A percentile compares a stretch with the other conserved stretches of the same genome.
Evolutionary conservation across 2,329 filamentous ascomycete species (phyloP).

Genomic region (Chaetomium globosum): DNA sequence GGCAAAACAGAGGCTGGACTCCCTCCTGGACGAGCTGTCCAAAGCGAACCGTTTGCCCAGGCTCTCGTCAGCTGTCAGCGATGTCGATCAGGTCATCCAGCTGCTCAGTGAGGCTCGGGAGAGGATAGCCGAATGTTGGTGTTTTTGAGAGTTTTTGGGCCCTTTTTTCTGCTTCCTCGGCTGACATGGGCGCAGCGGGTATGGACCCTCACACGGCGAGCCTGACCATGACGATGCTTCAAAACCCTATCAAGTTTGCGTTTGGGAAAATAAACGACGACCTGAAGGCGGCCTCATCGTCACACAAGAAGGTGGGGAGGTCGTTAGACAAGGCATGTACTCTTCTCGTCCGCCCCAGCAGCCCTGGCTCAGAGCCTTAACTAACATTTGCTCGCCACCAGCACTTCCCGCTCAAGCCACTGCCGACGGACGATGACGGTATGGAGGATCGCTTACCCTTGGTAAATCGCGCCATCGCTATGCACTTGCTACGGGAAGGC

Average conservation of each 20-base stretch:
- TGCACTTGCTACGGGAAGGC: conserved; percentile 94
- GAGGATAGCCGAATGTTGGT: conserved; percentile 68
- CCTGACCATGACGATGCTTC: conserved; percentile 77
- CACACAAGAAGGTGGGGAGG: conserved; percentile 81
- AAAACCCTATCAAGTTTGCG: conserved; percentile 79
- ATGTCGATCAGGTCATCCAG: conserved; percentile 83
- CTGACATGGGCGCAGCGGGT: conserved; percentile 37
- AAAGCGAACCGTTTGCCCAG: conserved; percentile 70
- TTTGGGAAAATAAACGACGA: conserved; percentile 80
- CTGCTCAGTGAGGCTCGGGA: conserved; percentile 73
- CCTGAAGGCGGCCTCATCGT: conserved; percentile 79
- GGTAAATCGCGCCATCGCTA: conserved; percentile 90
- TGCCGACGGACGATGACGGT: conserved; percentile 78
- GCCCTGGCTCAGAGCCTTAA: conserved; percentile 26
- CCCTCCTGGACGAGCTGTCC: conserved; percentile 72
- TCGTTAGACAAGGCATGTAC: conserved; percentile 73
- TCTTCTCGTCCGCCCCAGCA: background rate
- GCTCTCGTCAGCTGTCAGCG: conserved; percentile 69
- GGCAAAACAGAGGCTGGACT: conserved; percentile 45
- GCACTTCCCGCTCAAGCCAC: conserved; percentile 56
- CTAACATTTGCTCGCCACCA: conserved; percentile 34
- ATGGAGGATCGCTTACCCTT: conserved; percentile 74
- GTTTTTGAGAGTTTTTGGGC: background rate
- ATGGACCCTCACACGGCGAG: conserved; percentile 70
- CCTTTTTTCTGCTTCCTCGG: background rate